A percentile compares a stretch with the other conserved stretches of the same genome.
These are phyloP conservation scores for Solanum sejunctum DNA, from an alignment of 257 asterid genomes.

Conservation along the genomic window DNA sequence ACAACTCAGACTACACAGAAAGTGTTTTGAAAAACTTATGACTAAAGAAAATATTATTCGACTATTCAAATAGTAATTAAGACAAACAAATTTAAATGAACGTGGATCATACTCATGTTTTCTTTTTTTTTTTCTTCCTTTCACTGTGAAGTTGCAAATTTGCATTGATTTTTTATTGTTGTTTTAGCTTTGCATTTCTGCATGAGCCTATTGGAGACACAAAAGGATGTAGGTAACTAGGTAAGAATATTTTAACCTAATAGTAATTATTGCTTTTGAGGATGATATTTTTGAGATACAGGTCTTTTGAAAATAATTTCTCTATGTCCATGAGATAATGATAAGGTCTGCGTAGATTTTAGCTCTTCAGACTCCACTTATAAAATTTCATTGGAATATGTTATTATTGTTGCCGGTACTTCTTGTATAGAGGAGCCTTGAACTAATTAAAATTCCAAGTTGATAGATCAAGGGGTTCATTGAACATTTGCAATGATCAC, in stretches of 20 bases:
- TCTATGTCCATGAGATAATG: too few relatives aligned
- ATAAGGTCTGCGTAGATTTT: too few relatives aligned
- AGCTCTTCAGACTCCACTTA: too few relatives aligned
- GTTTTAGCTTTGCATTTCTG: not conserved
- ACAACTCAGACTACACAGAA: too few relatives aligned
- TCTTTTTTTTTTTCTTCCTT: not conserved
- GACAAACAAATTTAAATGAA: too few relatives aligned
- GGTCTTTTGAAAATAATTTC: too few relatives aligned
- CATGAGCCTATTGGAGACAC: not conserved
- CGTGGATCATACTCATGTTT: not conserved
- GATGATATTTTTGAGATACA: too few relatives aligned
- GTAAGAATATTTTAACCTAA: not conserved
- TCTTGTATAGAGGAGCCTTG: not conserved
- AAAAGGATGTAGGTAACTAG: not conserved
- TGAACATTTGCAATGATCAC: not conserved
- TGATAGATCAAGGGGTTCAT: not conserved
- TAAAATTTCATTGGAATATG: too few relatives aligned
- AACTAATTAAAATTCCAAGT: not conserved
- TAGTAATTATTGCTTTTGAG: not conserved
- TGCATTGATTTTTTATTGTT: not conserved
- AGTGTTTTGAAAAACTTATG: too few relatives aligned
- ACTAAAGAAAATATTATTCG: too few relatives aligned
- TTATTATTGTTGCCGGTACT: too few relatives aligned
- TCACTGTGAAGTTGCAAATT: not conserved
- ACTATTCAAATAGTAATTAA: too few relatives aligned